These are phyloP conservation scores for Dioscorea dumetorum DNA, from an alignment of 106 monocot species.

Conservation along the genomic window DNA sequence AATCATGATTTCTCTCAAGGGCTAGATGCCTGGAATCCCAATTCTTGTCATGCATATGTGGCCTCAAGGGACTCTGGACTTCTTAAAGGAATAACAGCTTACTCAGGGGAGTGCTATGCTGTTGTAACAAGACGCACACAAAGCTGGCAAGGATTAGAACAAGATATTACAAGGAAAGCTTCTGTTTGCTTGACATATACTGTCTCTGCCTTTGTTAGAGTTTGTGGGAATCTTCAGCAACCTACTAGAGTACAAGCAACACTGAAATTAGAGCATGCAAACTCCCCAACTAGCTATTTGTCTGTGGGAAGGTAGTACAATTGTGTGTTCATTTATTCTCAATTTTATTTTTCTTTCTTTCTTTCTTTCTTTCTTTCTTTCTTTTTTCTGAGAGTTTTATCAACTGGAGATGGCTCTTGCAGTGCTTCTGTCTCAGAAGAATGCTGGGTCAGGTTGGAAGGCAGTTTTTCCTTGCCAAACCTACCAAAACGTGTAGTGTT, in stretches of 20 bases:
- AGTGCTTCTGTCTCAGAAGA: conserved; percentile 37
- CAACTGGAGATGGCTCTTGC: conserved; percentile 1
- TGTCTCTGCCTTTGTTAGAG: conserved; percentile 55
- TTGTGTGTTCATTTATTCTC: background rate
- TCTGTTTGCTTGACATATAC: conserved; percentile 31
- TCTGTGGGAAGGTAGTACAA: conserved; percentile 49
- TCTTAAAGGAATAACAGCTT: conserved; percentile 27
- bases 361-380: background rate
- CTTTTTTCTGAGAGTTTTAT: conserved; percentile 5
- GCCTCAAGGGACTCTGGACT: conserved; percentile 26
- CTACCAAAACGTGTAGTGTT: conserved; percentile 37
- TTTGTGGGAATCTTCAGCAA: conserved; percentile 38
- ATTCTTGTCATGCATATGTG: conserved; percentile 55
- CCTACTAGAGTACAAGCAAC: conserved; percentile 39
- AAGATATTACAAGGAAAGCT: conserved; percentile 63
- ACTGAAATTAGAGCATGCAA: conserved; percentile 44
- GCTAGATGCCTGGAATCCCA: conserved; percentile 56
- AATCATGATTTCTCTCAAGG: conserved; percentile 80
- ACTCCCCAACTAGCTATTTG: conserved; percentile 35
- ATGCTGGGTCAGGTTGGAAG: conserved; percentile 59
- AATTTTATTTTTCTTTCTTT: background rate
- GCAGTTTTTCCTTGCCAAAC: conserved; percentile 46
- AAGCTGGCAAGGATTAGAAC: conserved; percentile 85
- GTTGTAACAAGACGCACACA: conserved; percentile 70
- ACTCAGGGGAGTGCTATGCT: conserved; percentile 33